Evolutionary conservation across 345 rosid species (phyloP).

Genomic region (Zanthoxylum bungeanum): DNA sequence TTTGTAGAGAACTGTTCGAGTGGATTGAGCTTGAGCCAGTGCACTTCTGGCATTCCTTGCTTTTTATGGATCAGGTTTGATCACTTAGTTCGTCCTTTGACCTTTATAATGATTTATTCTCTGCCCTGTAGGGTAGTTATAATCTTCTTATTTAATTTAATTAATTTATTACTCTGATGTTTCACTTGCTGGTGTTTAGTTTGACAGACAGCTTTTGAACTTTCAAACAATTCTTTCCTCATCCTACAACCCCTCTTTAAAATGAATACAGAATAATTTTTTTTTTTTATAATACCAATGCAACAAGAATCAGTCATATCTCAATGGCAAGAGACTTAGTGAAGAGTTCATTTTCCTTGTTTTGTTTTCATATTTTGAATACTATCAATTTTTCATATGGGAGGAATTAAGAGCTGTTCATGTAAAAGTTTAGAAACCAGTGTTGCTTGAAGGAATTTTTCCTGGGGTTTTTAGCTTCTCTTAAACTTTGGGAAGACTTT

Average conservation of each 20-base stretch:
- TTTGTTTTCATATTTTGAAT: no score
- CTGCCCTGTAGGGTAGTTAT: background rate
- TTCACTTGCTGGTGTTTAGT: background rate
- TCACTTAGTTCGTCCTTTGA: background rate
- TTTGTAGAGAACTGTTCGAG: slow-evolving; percentile 72
- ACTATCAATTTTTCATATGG: no score
- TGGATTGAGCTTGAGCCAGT: slow-evolving; percentile 84
- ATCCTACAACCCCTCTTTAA: no score
- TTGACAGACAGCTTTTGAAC: background rate
- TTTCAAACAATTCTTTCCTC: no score
- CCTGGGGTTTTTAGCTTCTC: background rate
- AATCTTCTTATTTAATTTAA: background rate
- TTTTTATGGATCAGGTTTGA: slow-evolving; percentile 95
- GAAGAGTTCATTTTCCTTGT: no score
- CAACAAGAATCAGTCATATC: no score
- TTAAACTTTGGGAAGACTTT: background rate
- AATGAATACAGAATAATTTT: no score
- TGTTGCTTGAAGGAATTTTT: background rate
- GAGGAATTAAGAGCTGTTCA: no score
- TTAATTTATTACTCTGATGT: background rate
- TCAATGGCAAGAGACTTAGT: no score
- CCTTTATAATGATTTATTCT: background rate
- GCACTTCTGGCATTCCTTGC: slow-evolving; percentile 88
- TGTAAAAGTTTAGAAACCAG: no score
- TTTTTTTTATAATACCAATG: no score